phyloP scores from a whole-genome alignment of 2,329 filamentous ascomycete genomes.

The Ilyonectria robusta region DNA sequence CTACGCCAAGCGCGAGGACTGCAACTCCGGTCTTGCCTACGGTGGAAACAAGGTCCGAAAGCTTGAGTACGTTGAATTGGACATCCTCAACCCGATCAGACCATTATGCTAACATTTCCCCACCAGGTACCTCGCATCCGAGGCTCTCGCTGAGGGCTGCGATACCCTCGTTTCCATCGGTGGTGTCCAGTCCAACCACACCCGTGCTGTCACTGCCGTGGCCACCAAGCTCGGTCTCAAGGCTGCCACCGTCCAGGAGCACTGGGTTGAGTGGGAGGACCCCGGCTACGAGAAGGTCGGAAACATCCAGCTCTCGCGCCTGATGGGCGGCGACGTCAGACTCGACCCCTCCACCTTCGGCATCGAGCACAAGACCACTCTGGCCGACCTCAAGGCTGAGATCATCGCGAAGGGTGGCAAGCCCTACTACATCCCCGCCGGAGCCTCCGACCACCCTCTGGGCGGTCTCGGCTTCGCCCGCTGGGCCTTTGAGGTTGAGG shows the following conservation, averaged over 20 bases:
- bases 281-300: slow-evolving; percentile 74
- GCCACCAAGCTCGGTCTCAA: slow-evolving; percentile 71
- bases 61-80: slow-evolving; percentile 64
- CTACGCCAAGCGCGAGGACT: slow-evolving; percentile 81
- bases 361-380: slow-evolving; percentile 77
- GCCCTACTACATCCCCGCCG: slow-evolving; percentile 81
- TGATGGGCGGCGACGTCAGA: slow-evolving; percentile 76
- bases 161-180: slow-evolving; percentile 78
- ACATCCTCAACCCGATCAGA: too few species aligned
- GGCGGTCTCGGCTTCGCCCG: slow-evolving; percentile 79
- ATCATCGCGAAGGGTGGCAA: slow-evolving; percentile 67
- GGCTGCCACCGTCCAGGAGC: slow-evolving; percentile 71
- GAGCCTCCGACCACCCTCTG: slow-evolving; percentile 78
- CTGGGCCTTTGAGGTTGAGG: slow-evolving; percentile 78
- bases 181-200: slow-evolving; percentile 80
- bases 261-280: slow-evolving; percentile 77
- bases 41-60: slow-evolving; percentile 81
- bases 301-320: slow-evolving; percentile 78
- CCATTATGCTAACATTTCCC: not conserved
- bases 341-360: slow-evolving; percentile 74
- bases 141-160: slow-evolving; percentile 69
- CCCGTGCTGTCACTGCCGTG: slow-evolving; percentile 75
- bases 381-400: slow-evolving; percentile 68
- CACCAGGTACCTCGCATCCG: slow-evolving; percentile 73
- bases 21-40: slow-evolving; percentile 76